Base-by-base conservation (phyloP, 1,139 yeast species). In the Kodamaea derodonti region DNA sequence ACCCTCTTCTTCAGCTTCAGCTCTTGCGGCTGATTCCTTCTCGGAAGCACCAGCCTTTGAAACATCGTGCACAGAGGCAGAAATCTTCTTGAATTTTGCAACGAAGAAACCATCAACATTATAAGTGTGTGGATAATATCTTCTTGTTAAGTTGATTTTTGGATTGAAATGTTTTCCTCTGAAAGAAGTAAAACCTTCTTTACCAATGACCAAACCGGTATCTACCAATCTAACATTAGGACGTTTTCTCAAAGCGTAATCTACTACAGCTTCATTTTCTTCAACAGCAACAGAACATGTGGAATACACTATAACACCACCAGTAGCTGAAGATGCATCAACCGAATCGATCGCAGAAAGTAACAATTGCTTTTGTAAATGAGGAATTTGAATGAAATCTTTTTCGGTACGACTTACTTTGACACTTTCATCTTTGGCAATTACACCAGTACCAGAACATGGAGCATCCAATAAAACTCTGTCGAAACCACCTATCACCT, bases 391-490 rank as follows among this genome's bases (percentile, higher is more conserved):
- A 49, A 90, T 84, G 59, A 92, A 94, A 62, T 94, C 99, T 62
- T 88, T 88, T 56, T 88, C 97, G 14, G 95, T 87, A 70, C 97
- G 84, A 46, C 84, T 83, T 12, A 86, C 84, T 63, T 94, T 94
- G 43, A 92, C 97, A 34, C 88, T 82, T 55, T 88, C 95, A 66
- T 94, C 98, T 67, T 94, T 94, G 42, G 96, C 94, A 57, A 94
- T 90, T 49, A 94, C 98, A 68, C 99, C 99, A 3, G 98, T 92
- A 69, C 99, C 99, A 3, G 98, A 88, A 67, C 99, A 94, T 47
- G 99, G 99, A 23, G 99, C 98, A 72, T 94, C 99, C 49, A 94
- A 72, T 42, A 94, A 68, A 31, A 94, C 81, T 63, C 98, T 78
- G 60, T 94, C 98, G 51, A 94, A 94, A 1, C 98, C 98, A 46